A percentile compares a stretch with the other conserved stretches of the same genome.
Evolutionary conservation across 73 alveolate genomes (phyloP).

Genomic region (Uronychia binucleata): DNA sequence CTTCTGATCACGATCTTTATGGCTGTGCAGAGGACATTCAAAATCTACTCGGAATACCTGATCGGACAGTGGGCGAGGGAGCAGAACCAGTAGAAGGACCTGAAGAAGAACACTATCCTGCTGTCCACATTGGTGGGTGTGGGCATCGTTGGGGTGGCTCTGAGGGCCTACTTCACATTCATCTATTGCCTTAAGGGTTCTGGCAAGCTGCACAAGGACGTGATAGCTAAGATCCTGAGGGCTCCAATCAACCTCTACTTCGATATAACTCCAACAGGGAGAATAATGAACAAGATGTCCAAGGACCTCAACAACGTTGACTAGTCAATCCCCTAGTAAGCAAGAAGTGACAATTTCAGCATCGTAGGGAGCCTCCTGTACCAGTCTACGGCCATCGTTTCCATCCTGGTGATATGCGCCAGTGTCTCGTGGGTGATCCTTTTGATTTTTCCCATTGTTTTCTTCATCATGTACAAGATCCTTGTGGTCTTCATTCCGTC

Average conservation of each 20-base stretch:
- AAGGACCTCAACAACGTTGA: slow-evolving; percentile 34
- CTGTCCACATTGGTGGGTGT: background rate
- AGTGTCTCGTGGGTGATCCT: background rate
- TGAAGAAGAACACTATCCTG: background rate
- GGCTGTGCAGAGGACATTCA: background rate
- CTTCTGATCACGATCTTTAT: background rate
- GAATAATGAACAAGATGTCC: slow-evolving; percentile 86
- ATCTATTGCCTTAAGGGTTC: slow-evolving; percentile 4
- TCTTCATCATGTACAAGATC: background rate
- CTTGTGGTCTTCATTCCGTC: slow-evolving; percentile 19
- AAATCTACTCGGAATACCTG: background rate
- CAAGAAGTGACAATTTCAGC: background rate
- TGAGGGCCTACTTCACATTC: background rate
- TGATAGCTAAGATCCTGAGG: slow-evolving; percentile 76
- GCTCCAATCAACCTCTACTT: slow-evolving; percentile 92
- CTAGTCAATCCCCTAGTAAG: slow-evolving; percentile 4
- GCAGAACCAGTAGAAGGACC: background rate
- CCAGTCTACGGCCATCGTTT: background rate
- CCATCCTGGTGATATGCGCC: background rate
- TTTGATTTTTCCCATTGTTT: slow-evolving; percentile 1
- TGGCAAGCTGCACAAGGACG: slow-evolving; percentile 67
- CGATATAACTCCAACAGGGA: slow-evolving; percentile 92
- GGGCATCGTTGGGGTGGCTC: background rate
- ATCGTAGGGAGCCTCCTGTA: background rate
- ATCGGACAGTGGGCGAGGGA: slow-evolving; percentile 10